phyloP scores from a whole-genome alignment of 305 asterid species.

The Rubia tinctorum region DNA sequence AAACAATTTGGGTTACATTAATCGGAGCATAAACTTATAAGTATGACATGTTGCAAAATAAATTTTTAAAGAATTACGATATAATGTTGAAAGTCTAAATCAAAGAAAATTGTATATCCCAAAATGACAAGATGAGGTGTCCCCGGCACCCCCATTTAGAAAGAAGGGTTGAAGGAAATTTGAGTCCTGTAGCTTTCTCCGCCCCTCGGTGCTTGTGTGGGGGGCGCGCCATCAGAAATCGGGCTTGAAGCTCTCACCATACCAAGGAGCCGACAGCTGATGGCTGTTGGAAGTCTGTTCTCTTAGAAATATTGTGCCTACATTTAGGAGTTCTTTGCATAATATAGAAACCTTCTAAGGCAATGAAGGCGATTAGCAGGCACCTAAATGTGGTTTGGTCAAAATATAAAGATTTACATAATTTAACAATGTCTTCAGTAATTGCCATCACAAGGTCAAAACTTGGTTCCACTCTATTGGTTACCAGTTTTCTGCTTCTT shows the following conservation, averaged over 20 bases:
- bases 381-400: neutral
- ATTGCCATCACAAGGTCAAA: neutral
- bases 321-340: neutral
- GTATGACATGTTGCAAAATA: too few relatives aligned
- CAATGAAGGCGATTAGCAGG: neutral
- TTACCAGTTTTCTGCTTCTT: slow-evolving; percentile 45
- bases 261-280: too few relatives aligned
- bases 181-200: too few relatives aligned
- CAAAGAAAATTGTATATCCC: neutral
- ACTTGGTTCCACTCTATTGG: slow-evolving; percentile 20
- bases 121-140: too few relatives aligned
- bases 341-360: neutral
- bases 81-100: neutral
- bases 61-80: neutral
- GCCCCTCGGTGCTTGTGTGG: too few relatives aligned
- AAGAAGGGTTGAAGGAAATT: too few relatives aligned
- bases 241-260: too few relatives aligned
- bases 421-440: neutral
- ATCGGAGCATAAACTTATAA: too few relatives aligned
- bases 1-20: too few relatives aligned
- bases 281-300: neutral
- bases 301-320: neutral
- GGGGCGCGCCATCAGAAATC: too few relatives aligned
- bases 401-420: neutral
- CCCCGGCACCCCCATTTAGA: too few relatives aligned